These are phyloP conservation scores for Neurospora sp. DNA, from an alignment of 495 filamentous ascomycete species.

Conservation along the genomic window DNA sequence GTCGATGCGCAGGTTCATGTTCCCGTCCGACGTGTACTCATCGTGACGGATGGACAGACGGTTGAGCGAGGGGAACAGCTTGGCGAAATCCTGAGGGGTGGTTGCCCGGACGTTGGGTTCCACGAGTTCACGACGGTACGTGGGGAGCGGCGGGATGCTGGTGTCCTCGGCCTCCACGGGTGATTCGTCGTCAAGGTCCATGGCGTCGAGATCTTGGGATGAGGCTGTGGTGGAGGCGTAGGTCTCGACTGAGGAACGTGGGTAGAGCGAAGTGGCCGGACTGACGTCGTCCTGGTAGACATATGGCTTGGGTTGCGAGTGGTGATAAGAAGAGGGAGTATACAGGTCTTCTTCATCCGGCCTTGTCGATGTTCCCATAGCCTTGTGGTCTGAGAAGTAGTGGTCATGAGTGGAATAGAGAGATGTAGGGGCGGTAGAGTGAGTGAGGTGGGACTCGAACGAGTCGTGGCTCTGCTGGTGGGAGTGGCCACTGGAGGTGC, in stretches of 20 bases:
- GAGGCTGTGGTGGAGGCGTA: slow-evolving; percentile 68
- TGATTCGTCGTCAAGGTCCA: slow-evolving; percentile 43
- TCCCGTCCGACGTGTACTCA: slow-evolving; percentile 82
- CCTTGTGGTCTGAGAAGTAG: slow-evolving; percentile 35
- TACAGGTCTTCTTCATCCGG: not conserved
- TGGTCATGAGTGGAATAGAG: slow-evolving; percentile 42
- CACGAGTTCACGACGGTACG: slow-evolving; percentile 49
- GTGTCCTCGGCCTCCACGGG: slow-evolving; percentile 27
- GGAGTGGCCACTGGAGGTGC: slow-evolving; percentile 46
- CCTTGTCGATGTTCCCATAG: slow-evolving; percentile 21
- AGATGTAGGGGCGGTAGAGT: slow-evolving; percentile 59
- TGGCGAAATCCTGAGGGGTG: slow-evolving; percentile 73
- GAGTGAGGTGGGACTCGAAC: slow-evolving; percentile 37
- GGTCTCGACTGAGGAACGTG: slow-evolving; percentile 63
- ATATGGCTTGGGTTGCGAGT: slow-evolving; percentile 8
- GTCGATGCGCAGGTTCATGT: slow-evolving; percentile 94
- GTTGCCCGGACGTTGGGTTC: slow-evolving; percentile 58
- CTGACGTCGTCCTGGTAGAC: slow-evolving; percentile 36
- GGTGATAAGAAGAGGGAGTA: not conserved
- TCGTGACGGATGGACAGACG: slow-evolving; percentile 81
- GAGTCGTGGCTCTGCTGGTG: slow-evolving; percentile 49
- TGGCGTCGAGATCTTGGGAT: slow-evolving; percentile 50
- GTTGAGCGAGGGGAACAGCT: slow-evolving; percentile 76
- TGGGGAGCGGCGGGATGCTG: slow-evolving; percentile 42
- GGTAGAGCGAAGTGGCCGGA: slow-evolving; percentile 37